phyloP scores from a whole-genome alignment of 257 asterid genomes.

The Solanum lycopersicoides region DNA sequence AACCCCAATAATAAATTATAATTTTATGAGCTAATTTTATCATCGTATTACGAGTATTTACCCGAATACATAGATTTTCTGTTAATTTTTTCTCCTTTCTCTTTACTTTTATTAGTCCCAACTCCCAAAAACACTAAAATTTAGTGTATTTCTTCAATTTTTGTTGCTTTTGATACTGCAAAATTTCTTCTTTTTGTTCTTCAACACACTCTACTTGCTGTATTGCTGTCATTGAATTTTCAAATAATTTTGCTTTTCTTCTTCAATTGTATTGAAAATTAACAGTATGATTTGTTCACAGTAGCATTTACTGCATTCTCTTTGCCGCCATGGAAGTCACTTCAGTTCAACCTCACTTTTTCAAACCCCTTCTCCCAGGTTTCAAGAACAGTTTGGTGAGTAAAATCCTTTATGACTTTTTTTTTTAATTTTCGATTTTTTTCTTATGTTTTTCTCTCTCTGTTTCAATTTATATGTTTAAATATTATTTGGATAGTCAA shows the following conservation, averaged over 20 bases:
- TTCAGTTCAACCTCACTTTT: slow-evolving; percentile 9
- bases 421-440: not conserved
- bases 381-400: not conserved
- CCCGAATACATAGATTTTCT: too few species aligned
- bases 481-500: not conserved
- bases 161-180: not conserved
- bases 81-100: too few species aligned
- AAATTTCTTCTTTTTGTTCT: not conserved
- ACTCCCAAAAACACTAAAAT: not conserved
- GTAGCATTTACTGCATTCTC: not conserved
- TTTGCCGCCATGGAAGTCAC: not conserved
- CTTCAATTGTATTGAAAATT: not conserved
- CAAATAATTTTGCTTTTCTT: not conserved
- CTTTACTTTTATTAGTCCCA: not conserved
- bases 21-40: too few species aligned
- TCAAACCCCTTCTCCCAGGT: slow-evolving; percentile 6
- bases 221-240: not conserved
- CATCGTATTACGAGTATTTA: too few species aligned
- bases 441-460: not conserved
- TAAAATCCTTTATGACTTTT: not conserved
- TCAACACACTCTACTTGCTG: not conserved
- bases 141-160: too few species aligned
- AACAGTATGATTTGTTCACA: not conserved
- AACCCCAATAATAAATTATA: too few species aligned
- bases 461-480: not conserved